phyloP scores from a whole-genome alignment of 1,284 basidiomycete genomes.

The Papiliotrema nemorosa region DNA sequence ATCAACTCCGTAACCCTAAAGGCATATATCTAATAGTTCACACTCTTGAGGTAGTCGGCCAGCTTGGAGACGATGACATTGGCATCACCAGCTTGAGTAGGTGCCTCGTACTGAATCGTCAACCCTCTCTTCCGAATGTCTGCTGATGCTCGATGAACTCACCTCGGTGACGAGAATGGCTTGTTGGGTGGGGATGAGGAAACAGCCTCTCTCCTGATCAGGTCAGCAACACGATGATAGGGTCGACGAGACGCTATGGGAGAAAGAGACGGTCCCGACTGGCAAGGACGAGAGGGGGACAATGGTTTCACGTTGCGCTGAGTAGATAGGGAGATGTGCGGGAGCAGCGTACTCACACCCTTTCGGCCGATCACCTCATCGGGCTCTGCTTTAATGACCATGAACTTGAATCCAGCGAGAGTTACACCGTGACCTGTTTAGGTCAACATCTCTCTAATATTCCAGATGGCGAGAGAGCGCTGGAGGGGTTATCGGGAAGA shows the following conservation, averaged over 20 bases:
- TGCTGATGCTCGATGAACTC: constrained; percentile 14
- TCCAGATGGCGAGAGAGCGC: neutral
- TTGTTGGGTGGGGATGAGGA: constrained; percentile 83
- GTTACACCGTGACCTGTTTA: constrained; percentile 60
- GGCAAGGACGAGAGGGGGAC: no score
- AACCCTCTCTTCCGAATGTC: no score
- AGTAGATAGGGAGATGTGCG: neutral
- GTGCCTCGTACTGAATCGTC: constrained; percentile 66
- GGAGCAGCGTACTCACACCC: constrained; percentile 55
- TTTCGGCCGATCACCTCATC: constrained; percentile 79
- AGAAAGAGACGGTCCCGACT: no score
- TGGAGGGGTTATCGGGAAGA: neutral
- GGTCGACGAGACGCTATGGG: no score
- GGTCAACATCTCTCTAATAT: neutral
- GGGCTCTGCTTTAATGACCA: constrained; percentile 61
- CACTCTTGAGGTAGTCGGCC: constrained; percentile 74
- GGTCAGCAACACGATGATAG: no score
- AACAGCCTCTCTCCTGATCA: constrained; percentile 68
- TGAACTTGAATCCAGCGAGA: constrained; percentile 74
- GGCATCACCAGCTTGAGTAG: constrained; percentile 63
- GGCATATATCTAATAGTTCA: constrained; percentile 45
- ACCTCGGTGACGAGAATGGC: constrained; percentile 75
- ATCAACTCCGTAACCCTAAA: neutral
- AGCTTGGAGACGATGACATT: constrained; percentile 69
- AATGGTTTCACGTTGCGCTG: no score